Evolutionary conservation across 1,139 yeast species (phyloP), one percentile per base, ranked within the genome.

Genomic region (Diutina siamensis): DNA sequence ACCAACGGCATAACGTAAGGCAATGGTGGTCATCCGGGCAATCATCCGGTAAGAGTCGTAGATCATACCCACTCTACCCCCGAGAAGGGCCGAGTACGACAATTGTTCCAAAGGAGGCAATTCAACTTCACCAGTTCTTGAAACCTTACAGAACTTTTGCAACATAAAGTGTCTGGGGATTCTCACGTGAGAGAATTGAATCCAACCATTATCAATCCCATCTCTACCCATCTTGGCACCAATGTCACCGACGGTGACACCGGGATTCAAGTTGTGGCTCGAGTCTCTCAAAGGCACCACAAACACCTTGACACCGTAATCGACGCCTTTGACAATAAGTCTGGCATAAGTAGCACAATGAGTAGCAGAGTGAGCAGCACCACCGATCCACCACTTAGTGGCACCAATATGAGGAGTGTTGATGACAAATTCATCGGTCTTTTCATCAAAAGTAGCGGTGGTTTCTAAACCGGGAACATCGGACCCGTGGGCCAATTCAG

Each of bases 361-460:
- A 44, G 92, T 85, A 9, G 96, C 83, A 22, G 95, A 82, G 60
- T 86, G 95, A 5, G 96, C 96, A 46, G 96, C 96, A 58, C 97
- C 97, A 47, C 96, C 97, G 57, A 88, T 88, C 97, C 97, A 88
- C 96, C 96, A 88, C 65, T 88, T 88, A 49, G 96, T 86, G 35
- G 96, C 96, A 47, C 92, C 88, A 51, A 84, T 66, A 59, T 86
- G 86, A 7, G 97, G 97, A 21, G 97, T 88, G 61, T 85, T 78
- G 53, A 88, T 79, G 47, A 76, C 63, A 55, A 88, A 85, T 51
- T 80, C 78, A 56, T 85, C 87, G 28, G 72, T 72, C 27, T 64
- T 67, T 44, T 71, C 68, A 60, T 86, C 84, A 60, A 74, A 88
- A 44, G 84, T 81, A 19, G 96, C 95, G 28, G 89, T 83, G n/a